Conservation (phyloP, 768 basidiomycete species). For the Russula sp. region DNA sequence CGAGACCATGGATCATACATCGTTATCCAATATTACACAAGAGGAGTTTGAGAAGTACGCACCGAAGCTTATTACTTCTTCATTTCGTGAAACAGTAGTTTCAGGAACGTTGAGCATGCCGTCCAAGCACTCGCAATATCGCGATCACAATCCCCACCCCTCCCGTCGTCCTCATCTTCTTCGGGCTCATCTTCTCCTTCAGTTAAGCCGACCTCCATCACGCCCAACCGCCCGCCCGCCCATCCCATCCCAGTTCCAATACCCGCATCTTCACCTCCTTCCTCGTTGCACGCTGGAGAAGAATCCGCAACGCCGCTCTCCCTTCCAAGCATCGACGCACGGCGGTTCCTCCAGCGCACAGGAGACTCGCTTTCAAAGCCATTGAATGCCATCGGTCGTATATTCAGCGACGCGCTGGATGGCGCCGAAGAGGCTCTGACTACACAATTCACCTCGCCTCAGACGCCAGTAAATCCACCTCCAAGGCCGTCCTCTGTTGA, state of each 20-base stretch:
- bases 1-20: constrained; percentile 96
- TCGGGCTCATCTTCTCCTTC: constrained; percentile 32
- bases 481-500: background rate
- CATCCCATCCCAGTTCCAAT: constrained; percentile 29
- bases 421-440: constrained; percentile 49
- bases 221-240: constrained; percentile 23
- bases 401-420: constrained; percentile 82
- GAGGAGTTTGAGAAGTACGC: constrained; percentile 84
- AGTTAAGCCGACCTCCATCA: constrained; percentile 33
- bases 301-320: constrained; percentile 83
- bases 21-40: constrained; percentile 89
- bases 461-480: constrained; percentile 13
- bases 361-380: constrained; percentile 90
- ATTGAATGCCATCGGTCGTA: constrained; percentile 82
- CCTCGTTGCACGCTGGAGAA: constrained; percentile 66
- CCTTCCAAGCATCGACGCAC: constrained; percentile 68
- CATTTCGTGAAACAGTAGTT: background rate
- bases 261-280: constrained; percentile 6
- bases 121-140: constrained; percentile 49
- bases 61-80: background rate
- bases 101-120: constrained; percentile 57
- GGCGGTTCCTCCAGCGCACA: constrained; percentile 80
- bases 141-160: constrained; percentile 36
- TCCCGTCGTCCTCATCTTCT: constrained; percentile 35
- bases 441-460: constrained; percentile 34